Evolutionary conservation across 371 early-diverging fungal species (phyloP).

Genomic region (Apophysomyces variabilis): DNA sequence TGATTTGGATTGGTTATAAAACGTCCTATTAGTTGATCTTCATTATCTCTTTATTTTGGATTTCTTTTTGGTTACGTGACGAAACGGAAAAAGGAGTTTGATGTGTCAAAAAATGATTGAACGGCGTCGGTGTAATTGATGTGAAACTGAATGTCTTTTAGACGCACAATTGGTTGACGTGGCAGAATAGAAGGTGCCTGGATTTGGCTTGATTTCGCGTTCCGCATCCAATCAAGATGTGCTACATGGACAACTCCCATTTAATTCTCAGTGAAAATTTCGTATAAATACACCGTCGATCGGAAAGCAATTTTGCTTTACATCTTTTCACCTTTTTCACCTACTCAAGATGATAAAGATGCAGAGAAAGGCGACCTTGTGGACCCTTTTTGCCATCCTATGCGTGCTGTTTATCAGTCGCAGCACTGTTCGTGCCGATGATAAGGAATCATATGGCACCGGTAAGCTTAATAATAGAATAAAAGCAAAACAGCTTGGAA

Average conservation of each 20-base stretch:
- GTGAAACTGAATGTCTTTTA: no score
- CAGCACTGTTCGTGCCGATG: constrained; percentile 38
- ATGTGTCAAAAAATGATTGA: no score
- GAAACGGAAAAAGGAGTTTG: no score
- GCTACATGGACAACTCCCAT: constrained; percentile 41
- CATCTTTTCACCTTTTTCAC: constrained; percentile 28
- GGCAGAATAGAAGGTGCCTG: constrained; percentile 4
- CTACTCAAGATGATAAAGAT: constrained; percentile 30
- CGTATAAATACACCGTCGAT: constrained; percentile 22
- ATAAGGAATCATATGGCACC: constrained; percentile 56
- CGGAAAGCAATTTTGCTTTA: constrained; percentile 7
- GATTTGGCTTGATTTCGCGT: constrained; percentile 4
- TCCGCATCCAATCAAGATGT: constrained; percentile 41
- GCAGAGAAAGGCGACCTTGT: constrained; percentile 50
- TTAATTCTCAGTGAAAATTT: constrained; percentile 14
- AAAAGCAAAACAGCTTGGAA: background rate
- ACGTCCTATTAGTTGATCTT: no score
- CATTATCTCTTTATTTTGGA: no score
- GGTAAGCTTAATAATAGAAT: constrained; percentile 33
- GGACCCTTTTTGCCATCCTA: constrained; percentile 52
- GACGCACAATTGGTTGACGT: background rate
- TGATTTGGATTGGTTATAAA: no score
- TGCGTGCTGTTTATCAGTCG: constrained; percentile 43
- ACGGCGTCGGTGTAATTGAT: no score
- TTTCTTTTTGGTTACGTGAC: no score